These are phyloP conservation scores for Amphirosellinia nigrospora DNA, from an alignment of 495 filamentous ascomycete species.

Conservation along the genomic window DNA sequence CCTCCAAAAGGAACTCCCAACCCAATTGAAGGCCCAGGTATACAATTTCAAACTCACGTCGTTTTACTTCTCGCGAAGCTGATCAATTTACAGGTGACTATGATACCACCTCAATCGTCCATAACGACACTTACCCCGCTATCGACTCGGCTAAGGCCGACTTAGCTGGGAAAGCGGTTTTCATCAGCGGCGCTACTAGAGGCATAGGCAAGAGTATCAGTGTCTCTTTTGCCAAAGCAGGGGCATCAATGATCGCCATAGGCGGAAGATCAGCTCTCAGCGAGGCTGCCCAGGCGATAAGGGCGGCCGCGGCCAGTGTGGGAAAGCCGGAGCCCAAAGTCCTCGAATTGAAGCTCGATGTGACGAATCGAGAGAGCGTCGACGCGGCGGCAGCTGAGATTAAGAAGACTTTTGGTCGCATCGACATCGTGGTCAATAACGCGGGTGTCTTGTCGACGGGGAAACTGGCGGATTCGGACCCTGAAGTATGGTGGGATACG, in stretches of 20 bases:
- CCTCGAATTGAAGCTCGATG: constrained; percentile 50
- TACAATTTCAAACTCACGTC: background rate
- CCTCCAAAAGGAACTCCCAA: constrained; percentile 34
- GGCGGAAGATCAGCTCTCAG: constrained; percentile 53
- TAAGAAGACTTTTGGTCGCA: constrained; percentile 40
- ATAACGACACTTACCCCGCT: constrained; percentile 54
- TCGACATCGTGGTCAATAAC: constrained; percentile 64
- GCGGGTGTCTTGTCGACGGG: constrained; percentile 47
- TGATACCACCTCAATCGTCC: constrained; percentile 33
- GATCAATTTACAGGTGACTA: constrained; percentile 32
- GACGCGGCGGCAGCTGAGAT: constrained; percentile 39
- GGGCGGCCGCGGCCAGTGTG: constrained; percentile 42
- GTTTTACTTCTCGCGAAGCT: background rate
- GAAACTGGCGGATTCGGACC: constrained; percentile 49
- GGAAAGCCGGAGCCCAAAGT: constrained; percentile 43
- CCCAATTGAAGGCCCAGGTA: constrained; percentile 34
- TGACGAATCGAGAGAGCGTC: constrained; percentile 46
- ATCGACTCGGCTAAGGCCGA: constrained; percentile 47
- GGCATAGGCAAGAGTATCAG: constrained; percentile 49
- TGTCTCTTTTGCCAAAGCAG: constrained; percentile 50
- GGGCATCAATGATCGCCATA: constrained; percentile 52
- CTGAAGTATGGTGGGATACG: constrained; percentile 52
- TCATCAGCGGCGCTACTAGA: constrained; percentile 58
- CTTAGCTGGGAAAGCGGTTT: constrained; percentile 46
- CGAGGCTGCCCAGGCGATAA: constrained; percentile 40